These are phyloP conservation scores for Aspergillus pseudoviridinutans DNA, from an alignment of 2,329 filamentous ascomycete species.

Conservation along the genomic window DNA sequence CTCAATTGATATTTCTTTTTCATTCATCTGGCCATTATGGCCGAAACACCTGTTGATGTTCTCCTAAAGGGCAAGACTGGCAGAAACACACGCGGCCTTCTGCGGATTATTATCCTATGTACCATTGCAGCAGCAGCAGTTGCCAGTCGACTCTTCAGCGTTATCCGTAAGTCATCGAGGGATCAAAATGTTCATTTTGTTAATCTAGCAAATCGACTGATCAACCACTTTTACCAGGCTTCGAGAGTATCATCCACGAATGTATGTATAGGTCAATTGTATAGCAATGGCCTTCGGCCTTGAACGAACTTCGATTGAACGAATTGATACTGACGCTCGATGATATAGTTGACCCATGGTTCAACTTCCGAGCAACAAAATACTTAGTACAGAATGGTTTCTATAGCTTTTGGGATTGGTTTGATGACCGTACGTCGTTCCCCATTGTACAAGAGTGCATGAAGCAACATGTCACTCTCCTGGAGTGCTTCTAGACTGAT, in stretches of 20 bases:
- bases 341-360: conserved; percentile 90
- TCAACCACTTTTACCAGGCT: conserved; percentile 49
- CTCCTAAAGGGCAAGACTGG: conserved; percentile 75
- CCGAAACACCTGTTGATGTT: conserved; percentile 46
- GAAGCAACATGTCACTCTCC: conserved; percentile 10
- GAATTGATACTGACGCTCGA: conserved; percentile 20
- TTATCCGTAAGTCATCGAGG: conserved; percentile 72
- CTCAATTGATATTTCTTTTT: conserved; percentile 28
- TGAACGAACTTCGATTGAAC: conserved; percentile 3
- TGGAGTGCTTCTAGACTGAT: conserved; percentile 1
- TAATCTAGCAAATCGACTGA: conserved; percentile 6
- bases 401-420: conserved; percentile 99
- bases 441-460: conserved; percentile 8
- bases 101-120: conserved; percentile 84
- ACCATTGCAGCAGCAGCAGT: conserved; percentile 90
- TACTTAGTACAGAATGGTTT: conserved; percentile 96
- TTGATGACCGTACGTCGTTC: conserved; percentile 75
- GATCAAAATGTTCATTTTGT: not conserved
- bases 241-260: conserved; percentile 99
- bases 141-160: conserved; percentile 92
- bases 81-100: conserved; percentile 75
- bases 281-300: not conserved
- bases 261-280: conserved; percentile 59
- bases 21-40: conserved; percentile 41
- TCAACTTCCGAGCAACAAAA: conserved; percentile 98